Evolutionary conservation across 345 rosid genomes (phyloP).

Genomic region (Combretum micranthum): DNA sequence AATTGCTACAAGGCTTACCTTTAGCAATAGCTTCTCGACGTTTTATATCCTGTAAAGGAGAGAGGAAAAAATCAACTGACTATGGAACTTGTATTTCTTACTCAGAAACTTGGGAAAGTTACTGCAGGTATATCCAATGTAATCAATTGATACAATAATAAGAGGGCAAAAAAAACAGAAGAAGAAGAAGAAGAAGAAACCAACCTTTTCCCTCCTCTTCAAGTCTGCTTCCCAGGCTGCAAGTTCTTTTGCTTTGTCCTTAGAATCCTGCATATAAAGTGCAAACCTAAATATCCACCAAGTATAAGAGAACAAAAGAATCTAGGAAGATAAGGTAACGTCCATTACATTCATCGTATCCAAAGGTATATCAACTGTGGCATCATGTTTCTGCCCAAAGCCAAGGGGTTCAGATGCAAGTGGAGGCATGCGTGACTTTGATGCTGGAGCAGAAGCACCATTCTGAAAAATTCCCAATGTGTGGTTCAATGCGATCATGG

Average conservation of each 20-base stretch:
- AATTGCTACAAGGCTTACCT: conserved; percentile 25
- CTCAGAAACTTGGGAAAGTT: too few relatives aligned
- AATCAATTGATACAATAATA: neutral
- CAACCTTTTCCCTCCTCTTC: conserved; percentile 72
- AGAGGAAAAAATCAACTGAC: neutral
- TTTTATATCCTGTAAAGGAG: conserved; percentile 50
- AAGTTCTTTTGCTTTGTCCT: conserved; percentile 69
- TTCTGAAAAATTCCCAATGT: conserved; percentile 33
- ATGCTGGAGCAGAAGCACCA: conserved; percentile 43
- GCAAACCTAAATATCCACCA: conserved; percentile 8
- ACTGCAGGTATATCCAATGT: too few relatives aligned
- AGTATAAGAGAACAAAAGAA: neutral
- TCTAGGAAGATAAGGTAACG: neutral
- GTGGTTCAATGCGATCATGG: too few relatives aligned
- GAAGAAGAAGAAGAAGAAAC: conserved; percentile 2
- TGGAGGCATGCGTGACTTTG: conserved; percentile 46
- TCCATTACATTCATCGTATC: conserved; percentile 65
- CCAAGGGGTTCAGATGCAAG: conserved; percentile 51
- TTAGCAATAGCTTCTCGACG: conserved; percentile 63
- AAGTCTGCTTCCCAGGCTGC: conserved; percentile 92
- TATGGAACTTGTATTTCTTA: neutral
- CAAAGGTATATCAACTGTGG: conserved; percentile 85
- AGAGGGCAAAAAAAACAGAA: too few relatives aligned
- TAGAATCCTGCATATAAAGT: conserved; percentile 41
- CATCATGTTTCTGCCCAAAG: conserved; percentile 64